Base-by-base conservation (phyloP, 148 eudicot genomes). In the Silene conica region DNA sequence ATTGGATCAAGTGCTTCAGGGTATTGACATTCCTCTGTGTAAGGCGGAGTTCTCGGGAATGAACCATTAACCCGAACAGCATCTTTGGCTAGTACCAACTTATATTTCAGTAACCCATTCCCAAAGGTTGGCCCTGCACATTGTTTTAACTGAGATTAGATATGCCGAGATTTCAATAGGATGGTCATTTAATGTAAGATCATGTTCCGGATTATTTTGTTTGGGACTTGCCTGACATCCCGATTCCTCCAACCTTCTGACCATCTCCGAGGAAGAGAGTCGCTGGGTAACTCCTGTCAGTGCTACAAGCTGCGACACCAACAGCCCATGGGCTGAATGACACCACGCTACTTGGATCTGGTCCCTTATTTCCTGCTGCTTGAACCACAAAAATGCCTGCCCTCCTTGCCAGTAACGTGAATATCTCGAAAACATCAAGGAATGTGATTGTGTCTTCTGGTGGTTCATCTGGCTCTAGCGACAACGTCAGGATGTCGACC, bases 241-340 rank as follows among this genome's bases (percentile, higher is more conserved):
- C 99, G 0, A 92, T 83, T 20, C 99, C 99, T 18, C 23, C 72
- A 58, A 92, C 75, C 70, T 75, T 84, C 65, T 65, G 82, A 66
- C 91, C 92, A 73, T 89, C 80, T 16, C 94, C 96, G 15, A 95
- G 98, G 56, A 84, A 70, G 23, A 95, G 92, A 60, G 87, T 77
- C 38, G 80, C 86, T 10, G 89, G 79, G 75, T 95, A 95, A 61
- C 69, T 81, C 63, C 99, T 76, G 77, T 86, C 93, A 0, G 94
- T 95, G 77, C 43, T 75, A 67, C 87, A 86, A 72, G 97, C 71
- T 57, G 84, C 96, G 3, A 92, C 92, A 22, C 97, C 97, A 26
- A 95, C 82, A 46, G 87, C 79, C 99, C 99, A 92, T 9, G 99
- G 99, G 77, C 97, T 92, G 77, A 84, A 95, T 31, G 99, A 92